Evolutionary conservation across 345 rosid species (phyloP).

Genomic region (Eucalyptus sp.): DNA sequence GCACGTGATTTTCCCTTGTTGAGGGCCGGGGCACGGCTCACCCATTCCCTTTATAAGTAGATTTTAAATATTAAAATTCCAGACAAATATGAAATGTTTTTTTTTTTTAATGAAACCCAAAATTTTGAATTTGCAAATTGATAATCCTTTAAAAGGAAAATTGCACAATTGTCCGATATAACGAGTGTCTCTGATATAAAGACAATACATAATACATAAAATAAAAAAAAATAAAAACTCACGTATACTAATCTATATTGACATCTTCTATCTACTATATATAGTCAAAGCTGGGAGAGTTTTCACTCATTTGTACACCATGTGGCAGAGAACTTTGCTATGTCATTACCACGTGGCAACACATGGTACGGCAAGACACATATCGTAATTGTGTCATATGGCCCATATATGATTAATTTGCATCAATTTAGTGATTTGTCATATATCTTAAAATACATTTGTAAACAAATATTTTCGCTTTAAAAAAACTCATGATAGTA

Average conservation of each 20-base stretch:
- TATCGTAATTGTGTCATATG: not conserved
- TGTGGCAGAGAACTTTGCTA: not conserved
- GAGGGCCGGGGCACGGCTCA: not conserved
- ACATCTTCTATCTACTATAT: no score
- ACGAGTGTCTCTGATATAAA: no score
- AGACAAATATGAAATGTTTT: not conserved
- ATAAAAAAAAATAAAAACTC: no score
- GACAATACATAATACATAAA: no score
- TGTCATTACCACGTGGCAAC: not conserved
- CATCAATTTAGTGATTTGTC: no score
- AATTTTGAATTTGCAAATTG: not conserved
- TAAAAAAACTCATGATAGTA: no score
- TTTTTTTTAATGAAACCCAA: not conserved
- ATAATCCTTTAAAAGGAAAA: no score
- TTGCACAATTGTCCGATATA: not conserved
- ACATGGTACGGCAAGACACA: accelerated
- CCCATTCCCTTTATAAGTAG: not conserved
- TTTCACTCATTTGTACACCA: not conserved
- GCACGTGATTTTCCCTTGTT: not conserved
- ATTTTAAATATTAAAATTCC: not conserved
- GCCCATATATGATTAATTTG: not conserved
- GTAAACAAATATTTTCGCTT: no score
- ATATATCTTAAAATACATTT: no score
- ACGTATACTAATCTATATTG: no score
- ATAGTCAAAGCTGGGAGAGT: not conserved